Base-by-base conservation (phyloP, 2,329 filamentous ascomycete species). In the Pezicula carpinea region DNA sequence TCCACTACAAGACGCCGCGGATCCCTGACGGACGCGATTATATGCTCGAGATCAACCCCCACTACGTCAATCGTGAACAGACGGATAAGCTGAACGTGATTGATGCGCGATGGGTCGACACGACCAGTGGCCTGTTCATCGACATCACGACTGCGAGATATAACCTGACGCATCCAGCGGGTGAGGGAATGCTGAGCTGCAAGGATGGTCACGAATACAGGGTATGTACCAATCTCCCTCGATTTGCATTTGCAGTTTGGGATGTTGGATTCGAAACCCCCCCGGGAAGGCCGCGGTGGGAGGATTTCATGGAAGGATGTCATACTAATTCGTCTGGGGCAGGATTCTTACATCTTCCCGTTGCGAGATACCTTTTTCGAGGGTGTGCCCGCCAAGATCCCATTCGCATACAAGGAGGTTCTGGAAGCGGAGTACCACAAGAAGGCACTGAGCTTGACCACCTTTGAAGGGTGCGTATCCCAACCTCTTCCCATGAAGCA, bases 101-200 rank as follows among this genome's bases (percentile, higher is more conserved):
- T 59, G 89, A 93, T 66, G 89, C 84, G 26, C 77, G 89, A 50
- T 95, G 87, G 87, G 85, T 93, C 58, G 87, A 93, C 65, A 77
- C 76, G 48, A 69, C 70, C 48, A 92, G 83, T 57, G 88, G 88
- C 46, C 75, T 92, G 59, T 95, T 87, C 64, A 82, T 93, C 64
- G 88, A 93, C 64, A 90, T 95, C 60, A 93, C 88, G 3, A 87
- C 80, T n/a, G 69, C 92, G 35, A 79, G 61, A 43, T 60, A 64
- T 29, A 60, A 61, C 43, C 17, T 49, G n/a, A 59, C 54, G 0
- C 71, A 76, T 33, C 60, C 66, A 2, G 63, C 48, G 65, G 74
- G 19, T 49, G 67, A 51, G 18, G 74, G 73, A 3, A 67, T 77
- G 33, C 54, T 79, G 44, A 71, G 67, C 38, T 74, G 72, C 59